A percentile compares a stretch with the other conserved stretches of the same genome.
Conservation (phyloP, 192 early-diverging fungal genomes). For the Backusella psychrophila region DNA sequence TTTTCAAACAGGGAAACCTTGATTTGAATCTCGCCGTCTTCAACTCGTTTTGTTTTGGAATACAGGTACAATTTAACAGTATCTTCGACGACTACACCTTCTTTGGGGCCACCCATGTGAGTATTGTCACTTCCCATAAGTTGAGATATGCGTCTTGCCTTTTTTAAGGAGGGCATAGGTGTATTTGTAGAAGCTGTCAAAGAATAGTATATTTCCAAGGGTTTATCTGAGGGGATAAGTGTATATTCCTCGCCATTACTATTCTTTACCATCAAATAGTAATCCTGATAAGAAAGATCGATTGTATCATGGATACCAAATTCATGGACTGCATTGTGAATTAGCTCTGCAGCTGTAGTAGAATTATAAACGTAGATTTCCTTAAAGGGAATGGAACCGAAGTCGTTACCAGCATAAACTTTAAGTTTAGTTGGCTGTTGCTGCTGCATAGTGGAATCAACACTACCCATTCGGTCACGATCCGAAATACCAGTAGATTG, state of each 20-base stretch:
- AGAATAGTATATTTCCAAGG: conserved; percentile 50
- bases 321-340: conserved; percentile 44
- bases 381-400: conserved; percentile 23
- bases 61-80: conserved; percentile 24
- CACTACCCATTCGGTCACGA: conserved; percentile 16
- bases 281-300: conserved; percentile 28
- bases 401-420: conserved; percentile 44
- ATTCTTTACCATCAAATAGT: conserved; percentile 46
- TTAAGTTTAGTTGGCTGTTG: conserved; percentile 25
- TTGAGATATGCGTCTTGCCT: conserved; percentile 41
- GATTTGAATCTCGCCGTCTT: conserved; percentile 25
- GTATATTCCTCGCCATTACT: conserved; percentile 49
- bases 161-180: conserved; percentile 45
- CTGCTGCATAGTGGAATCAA: conserved; percentile 9
- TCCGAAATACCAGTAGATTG: conserved; percentile 29
- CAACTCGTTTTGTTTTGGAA: conserved; percentile 12
- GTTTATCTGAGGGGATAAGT: conserved; percentile 49
- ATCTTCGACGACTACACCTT: not conserved
- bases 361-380: conserved; percentile 33
- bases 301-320: conserved; percentile 28
- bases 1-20: conserved; percentile 12
- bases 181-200: conserved; percentile 46
- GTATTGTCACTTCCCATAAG: conserved; percentile 25
- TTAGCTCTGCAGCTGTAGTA: conserved; percentile 44
- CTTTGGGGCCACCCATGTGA: conserved; percentile 31